These are phyloP conservation scores for Macrolepiota fuliginosa DNA, from an alignment of 768 basidiomycete genomes.

Conservation along the genomic window DNA sequence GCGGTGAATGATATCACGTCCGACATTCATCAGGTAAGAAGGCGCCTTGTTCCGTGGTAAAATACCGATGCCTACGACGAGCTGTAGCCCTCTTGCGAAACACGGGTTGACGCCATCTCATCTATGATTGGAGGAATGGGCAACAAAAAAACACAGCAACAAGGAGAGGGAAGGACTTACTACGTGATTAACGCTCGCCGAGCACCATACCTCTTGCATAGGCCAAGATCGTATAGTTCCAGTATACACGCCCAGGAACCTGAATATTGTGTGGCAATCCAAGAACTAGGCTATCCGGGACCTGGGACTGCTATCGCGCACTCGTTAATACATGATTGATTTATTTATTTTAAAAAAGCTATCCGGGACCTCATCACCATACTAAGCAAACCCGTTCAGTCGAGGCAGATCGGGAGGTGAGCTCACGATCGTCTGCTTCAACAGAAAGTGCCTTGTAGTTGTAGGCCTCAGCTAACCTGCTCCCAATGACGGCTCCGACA, in stretches of 20 bases:
- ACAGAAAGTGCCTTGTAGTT: slow-evolving; percentile 41
- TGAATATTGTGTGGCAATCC: background rate
- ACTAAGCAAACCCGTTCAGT: background rate
- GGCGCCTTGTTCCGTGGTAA: slow-evolving; percentile 11
- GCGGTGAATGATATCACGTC: background rate
- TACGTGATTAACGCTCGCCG: slow-evolving; percentile 30
- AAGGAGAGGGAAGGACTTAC: slow-evolving; percentile 17
- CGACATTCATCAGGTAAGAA: slow-evolving; percentile 9
- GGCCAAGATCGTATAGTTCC: slow-evolving; percentile 22
- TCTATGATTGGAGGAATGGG: background rate
- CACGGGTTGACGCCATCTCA: slow-evolving; percentile 11
- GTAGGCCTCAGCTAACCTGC: slow-evolving; percentile 43
- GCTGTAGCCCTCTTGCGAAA: slow-evolving; percentile 9
- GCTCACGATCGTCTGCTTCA: slow-evolving; percentile 40
- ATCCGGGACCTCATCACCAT: background rate
- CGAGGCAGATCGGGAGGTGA: background rate
- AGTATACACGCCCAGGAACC: slow-evolving; percentile 11
- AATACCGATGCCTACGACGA: background rate
- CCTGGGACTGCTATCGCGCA: too few relatives aligned
- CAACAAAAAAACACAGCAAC: background rate
- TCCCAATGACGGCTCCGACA: slow-evolving; percentile 47
- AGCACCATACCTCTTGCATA: slow-evolving; percentile 29
- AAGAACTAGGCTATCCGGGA: slow-evolving; percentile 2
- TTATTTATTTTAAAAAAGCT: too few relatives aligned
- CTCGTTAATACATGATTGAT: too few relatives aligned